Evolutionary conservation across 73 alveolate species (phyloP).

Genomic region (Stentor coeruleus): DNA sequence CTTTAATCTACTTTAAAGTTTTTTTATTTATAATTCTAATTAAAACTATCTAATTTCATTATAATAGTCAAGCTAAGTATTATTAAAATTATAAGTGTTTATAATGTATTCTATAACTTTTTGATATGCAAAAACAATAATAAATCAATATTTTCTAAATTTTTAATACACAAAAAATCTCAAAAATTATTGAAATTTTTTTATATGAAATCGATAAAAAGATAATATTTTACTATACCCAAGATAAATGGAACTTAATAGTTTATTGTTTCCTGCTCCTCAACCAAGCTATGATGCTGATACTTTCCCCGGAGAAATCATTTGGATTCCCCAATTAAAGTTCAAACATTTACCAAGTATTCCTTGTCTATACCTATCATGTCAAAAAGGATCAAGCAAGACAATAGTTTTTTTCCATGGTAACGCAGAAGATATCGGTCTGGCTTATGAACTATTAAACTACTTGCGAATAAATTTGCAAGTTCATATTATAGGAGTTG

Average conservation of each 20-base stretch:
- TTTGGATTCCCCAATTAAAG: background rate
- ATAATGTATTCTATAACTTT: too few species aligned
- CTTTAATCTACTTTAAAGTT: too few species aligned
- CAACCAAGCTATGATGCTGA: background rate
- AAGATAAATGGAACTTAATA: background rate
- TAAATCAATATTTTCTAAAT: background rate
- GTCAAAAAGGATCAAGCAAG: background rate
- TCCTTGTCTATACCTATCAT: background rate
- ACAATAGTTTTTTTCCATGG: background rate
- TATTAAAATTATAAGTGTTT: too few species aligned
- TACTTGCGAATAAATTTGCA: background rate
- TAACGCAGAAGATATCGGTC: conserved; percentile 6
- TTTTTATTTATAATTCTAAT: too few species aligned
- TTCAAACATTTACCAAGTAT: background rate
- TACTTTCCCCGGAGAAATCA: background rate
- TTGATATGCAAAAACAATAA: too few species aligned
- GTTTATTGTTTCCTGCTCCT: conserved; percentile 6
- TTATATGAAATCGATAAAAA: too few species aligned
- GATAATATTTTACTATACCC: too few species aligned
- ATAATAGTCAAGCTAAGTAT: too few species aligned
- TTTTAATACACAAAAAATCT: background rate
- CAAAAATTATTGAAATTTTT: background rate
- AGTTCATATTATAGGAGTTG: background rate
- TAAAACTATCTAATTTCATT: too few species aligned
- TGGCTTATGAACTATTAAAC: background rate